Conservation (phyloP, 768 basidiomycete species). For the Sistotremastrum niveocremeum region DNA sequence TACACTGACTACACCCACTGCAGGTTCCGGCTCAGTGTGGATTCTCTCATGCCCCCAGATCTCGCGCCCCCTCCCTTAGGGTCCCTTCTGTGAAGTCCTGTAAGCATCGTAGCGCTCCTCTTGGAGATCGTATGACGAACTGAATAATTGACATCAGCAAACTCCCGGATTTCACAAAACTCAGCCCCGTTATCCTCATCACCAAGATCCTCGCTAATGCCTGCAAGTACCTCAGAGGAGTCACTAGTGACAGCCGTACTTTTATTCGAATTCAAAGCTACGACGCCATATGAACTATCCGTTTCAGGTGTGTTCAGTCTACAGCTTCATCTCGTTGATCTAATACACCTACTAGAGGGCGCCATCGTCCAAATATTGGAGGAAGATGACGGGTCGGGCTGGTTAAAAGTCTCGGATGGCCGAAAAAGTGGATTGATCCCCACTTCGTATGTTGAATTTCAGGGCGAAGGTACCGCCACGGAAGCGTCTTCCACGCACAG, state of each 20-base stretch:
- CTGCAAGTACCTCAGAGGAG: constrained; percentile 18
- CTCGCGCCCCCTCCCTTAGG: neutral
- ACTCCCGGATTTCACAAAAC: too few relatives aligned
- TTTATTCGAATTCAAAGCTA: constrained; percentile 60
- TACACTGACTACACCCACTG: constrained; percentile 3
- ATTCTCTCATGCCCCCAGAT: constrained; percentile 1
- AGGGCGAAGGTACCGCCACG: constrained; percentile 12
- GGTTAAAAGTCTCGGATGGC: constrained; percentile 65
- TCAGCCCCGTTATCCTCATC: too few relatives aligned
- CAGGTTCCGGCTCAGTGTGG: constrained; percentile 67
- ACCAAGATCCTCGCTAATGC: neutral
- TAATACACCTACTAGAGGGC: constrained; percentile 35
- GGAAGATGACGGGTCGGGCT: constrained; percentile 75
- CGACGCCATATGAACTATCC: constrained; percentile 41
- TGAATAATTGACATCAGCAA: too few relatives aligned
- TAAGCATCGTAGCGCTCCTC: neutral
- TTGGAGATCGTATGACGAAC: too few relatives aligned
- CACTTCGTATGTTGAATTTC: constrained; percentile 58
- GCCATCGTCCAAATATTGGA: constrained; percentile 52
- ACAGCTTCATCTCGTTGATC: neutral
- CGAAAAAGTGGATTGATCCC: constrained; percentile 57
- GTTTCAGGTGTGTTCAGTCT: constrained; percentile 1
- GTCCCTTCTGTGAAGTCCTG: neutral
- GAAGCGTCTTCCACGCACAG: constrained; percentile 7
- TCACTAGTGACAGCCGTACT: constrained; percentile 42